Evolutionary conservation across 306 rosid species (phyloP), one percentile per base, ranked within the genome.

Genomic region (Sophora flavescens): DNA sequence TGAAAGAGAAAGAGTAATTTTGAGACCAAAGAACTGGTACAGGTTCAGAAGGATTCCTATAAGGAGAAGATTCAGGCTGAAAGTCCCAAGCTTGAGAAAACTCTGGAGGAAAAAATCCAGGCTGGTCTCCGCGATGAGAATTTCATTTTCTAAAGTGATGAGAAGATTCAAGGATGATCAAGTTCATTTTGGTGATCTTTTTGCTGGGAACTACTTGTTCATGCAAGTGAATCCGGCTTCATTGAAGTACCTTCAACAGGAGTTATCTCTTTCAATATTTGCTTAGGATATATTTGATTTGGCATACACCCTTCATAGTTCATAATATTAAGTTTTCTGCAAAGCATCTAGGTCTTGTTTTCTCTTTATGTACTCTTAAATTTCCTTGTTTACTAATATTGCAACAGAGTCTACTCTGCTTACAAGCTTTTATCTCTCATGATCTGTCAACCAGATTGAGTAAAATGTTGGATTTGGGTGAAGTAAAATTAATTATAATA

Each of bases 191-290:
- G 93, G 93, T 4, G 97, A 92, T 30, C 87, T 92, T n/a, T 92
- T 92, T 79, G 91, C 93, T 76, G 97, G 97, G 36, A 92, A 92
- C 69, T 92, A 90, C 80, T 44, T 92, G 85, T 88, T 92, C 88
- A 50, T 87, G 81, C 97, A 92, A 70, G 78, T 92, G 67, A 82
- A 54, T 68, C 97, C 97, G 48, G 2, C 91, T 2, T 85, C 91
- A 4, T 63, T 88, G 54, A 87, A 84, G 79, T 62, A 45, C 77
- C 79, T 80, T 50, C 16, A 78, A 35, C 87, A 66, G 48, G 74
- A 84, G 54, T 17, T 82, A 13, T 64, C 77, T 35, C 60, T 78
- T 68, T 39, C 82, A 0, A 87, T 71, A 82, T 50, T 80, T 60
- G 83, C 80, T 8, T 81, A 59, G 68, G 14, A 3, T 56, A 42